Evolutionary conservation across 495 filamentous ascomycete species (phyloP), one percentile per base, ranked within the genome.

Genomic region (Daldinia grandis): DNA sequence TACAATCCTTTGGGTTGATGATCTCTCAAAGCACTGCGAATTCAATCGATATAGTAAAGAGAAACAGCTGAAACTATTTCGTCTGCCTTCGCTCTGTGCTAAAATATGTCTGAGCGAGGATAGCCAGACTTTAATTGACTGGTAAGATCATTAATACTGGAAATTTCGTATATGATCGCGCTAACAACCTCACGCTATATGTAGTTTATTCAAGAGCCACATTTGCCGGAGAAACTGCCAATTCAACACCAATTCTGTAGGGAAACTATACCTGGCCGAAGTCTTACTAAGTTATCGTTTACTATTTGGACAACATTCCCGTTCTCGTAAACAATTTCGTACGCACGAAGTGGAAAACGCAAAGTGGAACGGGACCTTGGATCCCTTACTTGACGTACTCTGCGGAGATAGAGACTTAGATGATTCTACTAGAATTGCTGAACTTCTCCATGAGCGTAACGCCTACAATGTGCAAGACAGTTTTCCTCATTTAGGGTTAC

Each of bases 21-120:
- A 63, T 9, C 49, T 63, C 3, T 54, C 60, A 7, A 44, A 54
- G 8, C 60, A 63, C 21, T 63, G 60, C n/a, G 35, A 55, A 30
- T 63, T 63, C 17, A 14, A 44, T 44, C 49, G 60, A 19, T 31
- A 55, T 24, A 28, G 60, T 25, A 63, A n/a, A 24, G 14, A 40
- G 35, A 63, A 63, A 44, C 21, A 24, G 2, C 21, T 63, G 7
- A 55, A 54, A n/a, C 50, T 63, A 19, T 63, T 63, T 21, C 60
- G 60, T 21, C 33, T 63, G 40, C 60, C 60, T 30, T 63, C 60
- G 5, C n/a, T 63, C 1, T 63, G 60, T 31, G 60, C 60, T 31
- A 44, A 54, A 31, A 63, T 63, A 30, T 55, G 50, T 8, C 50
- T 54, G 33, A 31, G 21, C 12, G n/a, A 55, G 3, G 47, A 55